A percentile compares a stretch with the other conserved stretches of the same genome.
phyloP scores from a whole-genome alignment of 2,329 filamentous ascomycete species.

The Colletotrichum sp. region DNA sequence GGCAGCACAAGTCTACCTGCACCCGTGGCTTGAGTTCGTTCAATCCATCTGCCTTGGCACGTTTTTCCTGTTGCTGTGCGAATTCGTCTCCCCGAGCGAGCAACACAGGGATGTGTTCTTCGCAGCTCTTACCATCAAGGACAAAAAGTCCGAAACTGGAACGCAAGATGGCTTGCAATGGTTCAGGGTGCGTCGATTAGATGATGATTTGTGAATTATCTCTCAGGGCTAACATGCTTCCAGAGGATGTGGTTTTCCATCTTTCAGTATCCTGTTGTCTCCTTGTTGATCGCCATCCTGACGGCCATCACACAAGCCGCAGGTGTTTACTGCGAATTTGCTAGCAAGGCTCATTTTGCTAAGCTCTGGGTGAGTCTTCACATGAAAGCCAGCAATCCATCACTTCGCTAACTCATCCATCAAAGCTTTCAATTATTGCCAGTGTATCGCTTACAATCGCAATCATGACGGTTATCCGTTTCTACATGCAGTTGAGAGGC shows the following conservation, averaged over 20 bases:
- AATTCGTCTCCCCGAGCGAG: slow-evolving; percentile 42
- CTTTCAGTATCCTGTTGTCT: slow-evolving; percentile 44
- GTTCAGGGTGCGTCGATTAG: slow-evolving; percentile 30
- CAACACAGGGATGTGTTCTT: slow-evolving; percentile 40
- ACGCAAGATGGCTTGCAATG: slow-evolving; percentile 34
- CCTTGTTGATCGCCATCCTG: slow-evolving; percentile 45
- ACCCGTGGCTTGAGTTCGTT: slow-evolving; percentile 41
- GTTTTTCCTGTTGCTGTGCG: slow-evolving; percentile 50
- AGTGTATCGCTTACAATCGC: slow-evolving; percentile 27
- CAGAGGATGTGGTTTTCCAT: slow-evolving; percentile 37
- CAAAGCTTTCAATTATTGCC: slow-evolving; percentile 29
- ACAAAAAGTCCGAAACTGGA: slow-evolving; percentile 27
- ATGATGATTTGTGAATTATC: neutral
- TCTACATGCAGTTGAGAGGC: slow-evolving; percentile 10
- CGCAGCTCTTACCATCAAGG: slow-evolving; percentile 33
- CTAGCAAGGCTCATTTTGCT: slow-evolving; percentile 30
- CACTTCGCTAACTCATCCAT: neutral
- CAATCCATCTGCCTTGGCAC: slow-evolving; percentile 45
- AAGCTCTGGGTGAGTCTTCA: slow-evolving; percentile 29
- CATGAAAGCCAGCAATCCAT: rapidly evolving
- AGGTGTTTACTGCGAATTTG: slow-evolving; percentile 34
- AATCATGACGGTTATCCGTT: slow-evolving; percentile 28
- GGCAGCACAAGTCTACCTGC: slow-evolving; percentile 41
- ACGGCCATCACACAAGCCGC: slow-evolving; percentile 33
- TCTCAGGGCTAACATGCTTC: neutral